phyloP scores from a whole-genome alignment of 768 basidiomycete species.

The Lactarius sp. region DNA sequence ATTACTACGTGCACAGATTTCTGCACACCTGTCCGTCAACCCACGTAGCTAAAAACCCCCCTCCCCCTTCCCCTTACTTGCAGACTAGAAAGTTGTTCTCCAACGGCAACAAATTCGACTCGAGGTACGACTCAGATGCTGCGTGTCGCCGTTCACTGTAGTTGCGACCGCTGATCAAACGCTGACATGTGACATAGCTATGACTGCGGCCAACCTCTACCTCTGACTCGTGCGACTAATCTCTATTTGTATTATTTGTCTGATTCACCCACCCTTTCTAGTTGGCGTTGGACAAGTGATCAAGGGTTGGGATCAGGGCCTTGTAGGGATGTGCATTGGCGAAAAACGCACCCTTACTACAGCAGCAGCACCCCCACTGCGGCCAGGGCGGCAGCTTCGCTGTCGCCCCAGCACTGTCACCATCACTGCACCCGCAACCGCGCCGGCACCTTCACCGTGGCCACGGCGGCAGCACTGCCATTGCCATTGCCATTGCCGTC shows the following conservation, averaged over 20 bases:
- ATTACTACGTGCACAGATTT: conserved; percentile 57
- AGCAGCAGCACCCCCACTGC: no score
- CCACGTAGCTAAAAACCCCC: neutral
- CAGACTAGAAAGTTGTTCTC: conserved; percentile 78
- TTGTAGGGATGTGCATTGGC: conserved; percentile 76
- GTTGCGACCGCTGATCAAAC: neutral
- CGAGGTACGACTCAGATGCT: conserved; percentile 47
- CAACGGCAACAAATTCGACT: conserved; percentile 84
- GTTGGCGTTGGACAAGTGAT: conserved; percentile 82
- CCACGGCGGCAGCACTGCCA: no score
- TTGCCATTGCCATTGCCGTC: no score
- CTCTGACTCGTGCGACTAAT: conserved; percentile 63
- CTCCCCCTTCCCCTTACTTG: no score
- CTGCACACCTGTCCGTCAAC: conserved; percentile 16
- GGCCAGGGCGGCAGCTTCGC: no score
- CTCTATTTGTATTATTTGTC: neutral
- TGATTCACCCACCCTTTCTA: conserved; percentile 29
- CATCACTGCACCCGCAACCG: no score
- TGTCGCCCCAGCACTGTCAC: no score
- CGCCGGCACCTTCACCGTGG: no score
- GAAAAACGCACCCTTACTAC: conserved; percentile 89
- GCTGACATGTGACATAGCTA: conserved; percentile 36
- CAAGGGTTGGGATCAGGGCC: conserved; percentile 79
- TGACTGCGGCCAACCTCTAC: conserved; percentile 71
- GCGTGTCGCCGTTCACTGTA: neutral